phyloP scores from a whole-genome alignment of 2,329 filamentous ascomycete genomes.

The Lachnellula hyalina region DNA sequence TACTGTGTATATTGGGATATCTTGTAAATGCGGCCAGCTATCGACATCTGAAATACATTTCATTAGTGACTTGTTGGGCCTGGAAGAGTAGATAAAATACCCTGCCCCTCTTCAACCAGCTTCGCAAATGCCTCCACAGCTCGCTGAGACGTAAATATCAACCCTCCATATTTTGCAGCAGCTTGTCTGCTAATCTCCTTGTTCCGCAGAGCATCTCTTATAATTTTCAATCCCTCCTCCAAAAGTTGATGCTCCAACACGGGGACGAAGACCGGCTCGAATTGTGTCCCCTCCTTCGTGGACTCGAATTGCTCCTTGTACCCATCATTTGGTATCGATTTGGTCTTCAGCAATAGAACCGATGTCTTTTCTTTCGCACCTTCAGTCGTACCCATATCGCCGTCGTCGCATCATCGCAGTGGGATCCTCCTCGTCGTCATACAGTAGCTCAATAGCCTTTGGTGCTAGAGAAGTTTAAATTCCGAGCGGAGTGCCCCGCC shows the following conservation, averaged over 20 bases:
- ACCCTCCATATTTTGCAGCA: slow-evolving; percentile 57
- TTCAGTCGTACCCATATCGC: slow-evolving; percentile 6
- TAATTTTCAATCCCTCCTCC: slow-evolving; percentile 48
- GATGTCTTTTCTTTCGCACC: slow-evolving; percentile 37
- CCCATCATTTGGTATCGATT: slow-evolving; percentile 62
- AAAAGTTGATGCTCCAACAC: slow-evolving; percentile 69
- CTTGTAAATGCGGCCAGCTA: slow-evolving; percentile 48
- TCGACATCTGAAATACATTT: slow-evolving; percentile 10
- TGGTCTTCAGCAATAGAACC: slow-evolving; percentile 72
- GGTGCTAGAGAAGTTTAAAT: neutral
- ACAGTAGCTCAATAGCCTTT: neutral
- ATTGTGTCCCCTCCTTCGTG: slow-evolving; percentile 39
- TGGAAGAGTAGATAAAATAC: slow-evolving; percentile 9
- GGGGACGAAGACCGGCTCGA: slow-evolving; percentile 66
- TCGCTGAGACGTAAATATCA: slow-evolving; percentile 79
- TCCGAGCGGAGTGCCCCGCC: neutral
- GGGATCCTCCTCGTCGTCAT: neutral
- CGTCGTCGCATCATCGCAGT: slow-evolving; percentile 10
- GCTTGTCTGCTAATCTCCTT: slow-evolving; percentile 36
- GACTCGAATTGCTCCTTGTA: slow-evolving; percentile 64
- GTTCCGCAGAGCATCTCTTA: slow-evolving; percentile 46
- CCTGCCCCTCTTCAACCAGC: slow-evolving; percentile 47
- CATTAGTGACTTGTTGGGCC: neutral
- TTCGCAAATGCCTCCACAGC: slow-evolving; percentile 73
- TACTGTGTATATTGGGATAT: slow-evolving; percentile 68